A percentile compares a stretch with the other conserved stretches of the same genome.
phyloP scores from a whole-genome alignment of 257 asterid genomes.

The Solanum ossicruentum region DNA sequence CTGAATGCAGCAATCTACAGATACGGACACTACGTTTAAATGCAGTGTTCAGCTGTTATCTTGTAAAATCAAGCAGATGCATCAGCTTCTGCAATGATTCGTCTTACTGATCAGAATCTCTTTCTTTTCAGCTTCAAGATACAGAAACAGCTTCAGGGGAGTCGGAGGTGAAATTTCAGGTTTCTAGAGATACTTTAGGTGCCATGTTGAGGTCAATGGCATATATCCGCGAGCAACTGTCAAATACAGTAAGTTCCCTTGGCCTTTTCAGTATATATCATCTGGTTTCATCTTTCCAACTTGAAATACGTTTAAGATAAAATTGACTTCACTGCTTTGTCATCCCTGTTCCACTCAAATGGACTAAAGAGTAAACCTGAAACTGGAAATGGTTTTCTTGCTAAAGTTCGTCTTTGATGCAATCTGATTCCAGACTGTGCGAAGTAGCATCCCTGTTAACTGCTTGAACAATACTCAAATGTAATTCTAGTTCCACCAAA shows the following conservation, averaged over 20 bases:
- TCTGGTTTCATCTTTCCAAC: neutral
- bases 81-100: neutral
- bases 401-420: neutral
- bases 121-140: slow-evolving; percentile 70
- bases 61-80: neutral
- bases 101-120: slow-evolving; percentile 1
- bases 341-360: neutral
- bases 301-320: neutral
- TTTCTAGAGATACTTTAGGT: slow-evolving; percentile 61
- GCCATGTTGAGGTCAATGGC: slow-evolving; percentile 80
- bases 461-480: neutral
- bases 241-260: neutral
- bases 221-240: slow-evolving; percentile 57
- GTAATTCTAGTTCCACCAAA: neutral
- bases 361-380: neutral
- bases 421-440: neutral
- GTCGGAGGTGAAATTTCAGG: slow-evolving; percentile 78
- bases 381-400: neutral
- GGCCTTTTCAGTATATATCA: slow-evolving; percentile 50
- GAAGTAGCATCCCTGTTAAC: neutral
- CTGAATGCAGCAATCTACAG: neutral
- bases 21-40: neutral
- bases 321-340: neutral
- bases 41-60: neutral
- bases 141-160: slow-evolving; percentile 56